A percentile compares a stretch with the other conserved stretches of the same genome.
These are phyloP conservation scores for Mrakia hoshinonis DNA, from an alignment of 768 basidiomycete species.

Conservation along the genomic window DNA sequence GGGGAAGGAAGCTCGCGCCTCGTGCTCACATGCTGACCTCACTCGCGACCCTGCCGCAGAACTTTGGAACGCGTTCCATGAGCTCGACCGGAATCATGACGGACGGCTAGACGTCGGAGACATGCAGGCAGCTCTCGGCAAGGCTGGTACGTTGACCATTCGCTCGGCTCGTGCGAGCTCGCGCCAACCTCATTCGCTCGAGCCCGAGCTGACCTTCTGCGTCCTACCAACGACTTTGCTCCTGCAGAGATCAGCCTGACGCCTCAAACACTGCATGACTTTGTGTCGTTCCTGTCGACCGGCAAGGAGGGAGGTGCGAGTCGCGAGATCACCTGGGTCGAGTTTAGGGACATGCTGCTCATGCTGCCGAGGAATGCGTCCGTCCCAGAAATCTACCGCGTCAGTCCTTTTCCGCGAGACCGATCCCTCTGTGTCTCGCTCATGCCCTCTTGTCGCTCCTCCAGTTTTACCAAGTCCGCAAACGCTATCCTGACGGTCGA, in stretches of 20 bases:
- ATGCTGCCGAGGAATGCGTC: conserved; percentile 74
- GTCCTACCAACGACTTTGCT: neutral
- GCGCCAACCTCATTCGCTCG: neutral
- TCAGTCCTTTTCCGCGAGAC: conserved; percentile 34
- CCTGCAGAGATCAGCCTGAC: conserved; percentile 61
- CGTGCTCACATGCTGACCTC: conserved; percentile 45
- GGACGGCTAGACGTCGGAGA: neutral
- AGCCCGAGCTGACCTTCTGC: neutral
- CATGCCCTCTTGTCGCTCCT: neutral
- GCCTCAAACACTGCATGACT: conserved; percentile 62
- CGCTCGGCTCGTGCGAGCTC: neutral
- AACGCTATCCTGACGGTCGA: conserved; percentile 51
- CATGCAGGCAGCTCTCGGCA: conserved; percentile 20
- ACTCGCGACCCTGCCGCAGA: neutral
- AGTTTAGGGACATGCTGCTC: conserved; percentile 84
- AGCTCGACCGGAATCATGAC: conserved; percentile 19
- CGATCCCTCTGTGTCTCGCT: conserved; percentile 51
- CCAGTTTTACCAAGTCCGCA: conserved; percentile 39
- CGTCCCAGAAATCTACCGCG: conserved; percentile 66
- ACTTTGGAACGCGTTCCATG: conserved; percentile 17
- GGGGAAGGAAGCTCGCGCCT: neutral
- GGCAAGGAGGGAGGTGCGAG: conserved; percentile 42
- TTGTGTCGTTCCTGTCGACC: conserved; percentile 63
- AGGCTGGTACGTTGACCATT: conserved; percentile 23
- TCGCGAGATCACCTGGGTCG: conserved; percentile 58